Evolutionary conservation across 345 rosid species (phyloP).

Genomic region (Garcia nutans): DNA sequence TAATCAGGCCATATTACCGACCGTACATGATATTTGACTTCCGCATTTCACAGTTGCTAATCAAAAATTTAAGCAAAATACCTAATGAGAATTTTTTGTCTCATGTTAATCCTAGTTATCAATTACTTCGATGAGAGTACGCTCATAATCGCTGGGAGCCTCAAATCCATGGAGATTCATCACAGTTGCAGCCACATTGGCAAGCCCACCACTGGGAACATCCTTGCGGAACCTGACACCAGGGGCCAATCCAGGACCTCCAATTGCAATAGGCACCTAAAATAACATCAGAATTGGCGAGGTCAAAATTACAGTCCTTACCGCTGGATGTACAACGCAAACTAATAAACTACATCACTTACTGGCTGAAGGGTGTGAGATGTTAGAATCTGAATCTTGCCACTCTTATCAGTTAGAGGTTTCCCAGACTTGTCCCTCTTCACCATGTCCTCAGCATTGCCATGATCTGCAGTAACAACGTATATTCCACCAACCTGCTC

Average conservation of each 20-base stretch:
- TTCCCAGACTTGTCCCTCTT: slow-evolving; percentile 82
- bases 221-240: slow-evolving; percentile 73
- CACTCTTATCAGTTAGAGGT: slow-evolving; percentile 63
- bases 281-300: not conserved
- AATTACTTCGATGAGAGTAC: slow-evolving; percentile 73
- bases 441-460: slow-evolving; percentile 98
- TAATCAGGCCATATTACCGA: not conserved
- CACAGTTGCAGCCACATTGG: slow-evolving; percentile 95
- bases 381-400: slow-evolving; percentile 83
- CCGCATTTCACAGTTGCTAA: slow-evolving; percentile 8
- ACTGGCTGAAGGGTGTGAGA: slow-evolving; percentile 96
- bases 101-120: slow-evolving; percentile 30
- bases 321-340: too few relatives aligned
- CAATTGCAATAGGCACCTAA: slow-evolving; percentile 94
- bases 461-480: slow-evolving; percentile 95
- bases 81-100: too few relatives aligned
- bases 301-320: too few relatives aligned
- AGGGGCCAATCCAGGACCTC: slow-evolving; percentile 75
- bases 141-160: slow-evolving; percentile 84
- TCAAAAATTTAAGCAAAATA: slow-evolving; percentile 4
- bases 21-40: not conserved
- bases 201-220: slow-evolving; percentile 67
- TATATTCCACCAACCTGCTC: slow-evolving; percentile 89
- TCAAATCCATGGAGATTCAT: slow-evolving; percentile 87
- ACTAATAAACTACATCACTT: slow-evolving; percentile 29